A percentile compares a stretch with the other conserved stretches of the same genome.
Evolutionary conservation across 2,329 filamentous ascomycete genomes (phyloP).

Genomic region (Penicillium sp.): DNA sequence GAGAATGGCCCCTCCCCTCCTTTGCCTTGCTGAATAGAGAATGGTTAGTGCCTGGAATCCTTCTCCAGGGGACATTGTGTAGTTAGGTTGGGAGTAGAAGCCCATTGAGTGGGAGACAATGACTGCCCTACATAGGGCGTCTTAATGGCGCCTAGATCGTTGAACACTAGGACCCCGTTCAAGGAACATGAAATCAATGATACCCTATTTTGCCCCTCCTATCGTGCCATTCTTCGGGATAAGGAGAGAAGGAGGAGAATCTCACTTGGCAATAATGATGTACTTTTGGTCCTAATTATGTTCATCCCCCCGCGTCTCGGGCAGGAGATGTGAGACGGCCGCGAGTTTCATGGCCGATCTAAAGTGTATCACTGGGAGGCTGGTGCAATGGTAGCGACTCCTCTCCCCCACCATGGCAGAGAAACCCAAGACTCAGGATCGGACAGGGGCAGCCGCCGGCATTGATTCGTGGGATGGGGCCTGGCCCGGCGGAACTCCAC

Average conservation of each 20-base stretch:
- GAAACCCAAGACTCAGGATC: not conserved
- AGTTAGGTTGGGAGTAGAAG: not conserved
- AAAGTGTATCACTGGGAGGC: slow-evolving; percentile 8
- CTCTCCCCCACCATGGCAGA: not conserved
- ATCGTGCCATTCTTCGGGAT: slow-evolving; percentile 5
- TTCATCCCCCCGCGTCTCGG: slow-evolving; percentile 21
- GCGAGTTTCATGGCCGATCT: slow-evolving; percentile 22
- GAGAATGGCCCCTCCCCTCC: not conserved
- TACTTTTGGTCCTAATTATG: not conserved
- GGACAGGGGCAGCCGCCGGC: slow-evolving; percentile 3
- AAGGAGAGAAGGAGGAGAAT: slow-evolving; percentile 13
- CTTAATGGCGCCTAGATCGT: not conserved
- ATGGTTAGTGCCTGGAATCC: not conserved
- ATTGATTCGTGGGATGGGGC: slow-evolving; percentile 11
- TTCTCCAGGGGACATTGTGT: not conserved
- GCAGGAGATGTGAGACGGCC: slow-evolving; percentile 25
- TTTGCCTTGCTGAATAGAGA: not conserved
- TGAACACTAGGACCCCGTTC: not conserved
- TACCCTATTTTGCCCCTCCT: slow-evolving; percentile 1
- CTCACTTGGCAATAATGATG: slow-evolving; percentile 10
- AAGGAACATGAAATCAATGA: not conserved
- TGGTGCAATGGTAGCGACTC: not conserved
- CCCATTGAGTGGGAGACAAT: not conserved
- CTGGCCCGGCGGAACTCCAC: slow-evolving; percentile 7
- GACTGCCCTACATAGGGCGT: not conserved